Percentiles rank a stretch among this genome's conserved stretches.
These are phyloP conservation scores for rapeseed (Brassica napus) DNA, from an alignment of 345 rosid genomes.

Conservation along the genomic window DNA sequence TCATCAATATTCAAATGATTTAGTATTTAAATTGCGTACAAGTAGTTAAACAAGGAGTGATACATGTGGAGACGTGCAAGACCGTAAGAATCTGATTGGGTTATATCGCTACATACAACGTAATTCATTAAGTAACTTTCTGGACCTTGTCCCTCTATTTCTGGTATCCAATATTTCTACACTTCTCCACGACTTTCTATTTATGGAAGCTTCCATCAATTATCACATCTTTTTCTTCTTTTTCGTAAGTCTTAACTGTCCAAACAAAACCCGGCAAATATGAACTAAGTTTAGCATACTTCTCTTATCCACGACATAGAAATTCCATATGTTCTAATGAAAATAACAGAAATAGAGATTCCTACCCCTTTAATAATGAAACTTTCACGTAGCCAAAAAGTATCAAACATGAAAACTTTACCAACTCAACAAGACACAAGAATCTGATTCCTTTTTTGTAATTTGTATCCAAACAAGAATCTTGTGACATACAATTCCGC, in stretches of 20 bases:
- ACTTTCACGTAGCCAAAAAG: constrained; percentile 22
- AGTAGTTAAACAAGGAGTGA: constrained; percentile 2
- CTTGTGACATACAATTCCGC: constrained; percentile 5
- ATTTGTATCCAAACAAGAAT: neutral
- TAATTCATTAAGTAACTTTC: neutral
- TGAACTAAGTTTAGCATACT: constrained; percentile 6
- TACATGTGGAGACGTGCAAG: constrained; percentile 22
- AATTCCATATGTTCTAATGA: neutral
- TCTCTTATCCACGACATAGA: neutral
- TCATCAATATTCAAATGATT: too few relatives aligned
- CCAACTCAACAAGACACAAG: constrained; percentile 6
- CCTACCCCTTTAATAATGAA: constrained; percentile 2
- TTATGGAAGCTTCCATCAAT: neutral
- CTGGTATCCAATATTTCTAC: constrained; percentile 12
- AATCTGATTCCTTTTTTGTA: constrained; percentile 26
- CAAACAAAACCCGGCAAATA: neutral
- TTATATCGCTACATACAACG: constrained; percentile 5
- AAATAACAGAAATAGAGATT: neutral
- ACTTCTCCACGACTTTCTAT: constrained; percentile 17
- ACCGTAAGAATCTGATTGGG: constrained; percentile 11
- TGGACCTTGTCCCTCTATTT: constrained; percentile 1
- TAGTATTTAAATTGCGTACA: neutral
- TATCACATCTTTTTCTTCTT: neutral
- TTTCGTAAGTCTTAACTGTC: neutral
- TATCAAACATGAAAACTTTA: constrained; percentile 12